phyloP scores from a whole-genome alignment of 148 eudicot genomes.

The Fagopyrum tataricum region DNA sequence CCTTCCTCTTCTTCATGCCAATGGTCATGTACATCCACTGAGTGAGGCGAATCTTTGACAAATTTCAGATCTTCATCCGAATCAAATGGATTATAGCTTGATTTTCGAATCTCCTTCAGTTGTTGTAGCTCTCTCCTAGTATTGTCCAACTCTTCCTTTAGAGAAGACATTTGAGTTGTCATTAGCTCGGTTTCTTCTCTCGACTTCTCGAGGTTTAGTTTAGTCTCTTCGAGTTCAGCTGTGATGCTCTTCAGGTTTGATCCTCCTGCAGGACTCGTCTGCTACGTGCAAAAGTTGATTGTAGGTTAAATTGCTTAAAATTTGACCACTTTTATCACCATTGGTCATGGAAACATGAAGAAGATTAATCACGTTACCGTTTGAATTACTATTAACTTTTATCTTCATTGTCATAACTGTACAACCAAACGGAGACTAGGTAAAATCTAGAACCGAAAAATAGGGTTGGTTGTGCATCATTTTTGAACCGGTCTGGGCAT shows the following conservation, averaged over 20 bases:
- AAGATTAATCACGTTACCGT: too few species aligned
- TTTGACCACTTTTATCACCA: neutral
- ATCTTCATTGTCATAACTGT: too few species aligned
- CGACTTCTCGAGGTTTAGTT: conserved; percentile 55
- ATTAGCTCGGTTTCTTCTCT: conserved; percentile 52
- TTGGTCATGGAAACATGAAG: too few species aligned
- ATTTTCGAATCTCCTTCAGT: conserved; percentile 39
- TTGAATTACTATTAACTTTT: too few species aligned
- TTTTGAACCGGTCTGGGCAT: too few species aligned
- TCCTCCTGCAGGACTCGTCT: neutral
- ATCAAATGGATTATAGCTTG: conserved; percentile 23
- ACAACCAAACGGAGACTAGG: too few species aligned
- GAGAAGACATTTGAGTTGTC: conserved; percentile 51
- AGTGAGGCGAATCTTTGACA: conserved; percentile 35
- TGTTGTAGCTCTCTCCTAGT: conserved; percentile 59
- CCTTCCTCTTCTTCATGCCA: conserved; percentile 9
- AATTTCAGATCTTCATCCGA: conserved; percentile 44
- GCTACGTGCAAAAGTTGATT: neutral
- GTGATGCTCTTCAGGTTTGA: conserved; percentile 20
- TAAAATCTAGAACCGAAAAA: too few species aligned
- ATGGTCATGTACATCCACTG: conserved; percentile 1
- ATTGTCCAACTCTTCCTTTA: conserved; percentile 63
- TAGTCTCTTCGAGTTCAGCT: conserved; percentile 61
- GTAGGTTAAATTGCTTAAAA: neutral
- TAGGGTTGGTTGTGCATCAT: too few species aligned